Evolutionary conservation across 108 stramenopile genomes (phyloP).

Genomic region (Seminavis robusta): DNA sequence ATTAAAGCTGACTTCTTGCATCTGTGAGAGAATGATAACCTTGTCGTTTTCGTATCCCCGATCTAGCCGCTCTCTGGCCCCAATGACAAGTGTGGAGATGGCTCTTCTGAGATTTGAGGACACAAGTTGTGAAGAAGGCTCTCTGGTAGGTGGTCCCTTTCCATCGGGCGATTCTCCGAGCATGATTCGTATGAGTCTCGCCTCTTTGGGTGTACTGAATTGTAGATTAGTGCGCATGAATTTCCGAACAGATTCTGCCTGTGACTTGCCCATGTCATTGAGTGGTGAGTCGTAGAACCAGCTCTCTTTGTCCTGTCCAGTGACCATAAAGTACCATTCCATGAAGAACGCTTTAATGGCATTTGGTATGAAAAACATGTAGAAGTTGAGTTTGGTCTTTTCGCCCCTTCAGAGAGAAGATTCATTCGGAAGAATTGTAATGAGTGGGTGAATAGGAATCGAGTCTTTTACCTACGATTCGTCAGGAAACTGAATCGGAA

Average conservation of each 20-base stretch:
- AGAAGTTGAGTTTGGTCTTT: constrained; percentile 51
- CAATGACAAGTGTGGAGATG: constrained; percentile 78
- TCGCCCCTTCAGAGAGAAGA: no score
- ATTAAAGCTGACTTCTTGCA: constrained; percentile 87
- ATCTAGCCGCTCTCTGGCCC: constrained; percentile 59
- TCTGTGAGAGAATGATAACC: constrained; percentile 57
- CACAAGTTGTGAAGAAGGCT: constrained; percentile 54
- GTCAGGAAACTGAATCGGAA: no score
- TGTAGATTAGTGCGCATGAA: constrained; percentile 49
- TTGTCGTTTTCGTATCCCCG: constrained; percentile 25
- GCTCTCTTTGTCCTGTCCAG: constrained; percentile 55
- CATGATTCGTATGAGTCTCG: constrained; percentile 33
- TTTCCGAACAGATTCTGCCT: constrained; percentile 49
- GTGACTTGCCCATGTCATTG: constrained; percentile 57
- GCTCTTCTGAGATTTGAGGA: constrained; percentile 83
- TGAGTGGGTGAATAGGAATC: no score
- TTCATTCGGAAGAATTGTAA: no score
- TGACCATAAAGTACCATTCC: constrained; percentile 71
- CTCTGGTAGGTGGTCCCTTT: constrained; percentile 14
- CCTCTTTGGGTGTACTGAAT: constrained; percentile 44
- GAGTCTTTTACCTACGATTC: no score
- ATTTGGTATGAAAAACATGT: constrained; percentile 67
- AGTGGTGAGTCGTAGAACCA: constrained; percentile 87
- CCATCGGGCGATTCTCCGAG: constrained; percentile 31
- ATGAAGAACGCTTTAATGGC: constrained; percentile 47